Evolutionary conservation across 2,329 filamentous ascomycete genomes (phyloP).

Genomic region (Botryotinia globosa): DNA sequence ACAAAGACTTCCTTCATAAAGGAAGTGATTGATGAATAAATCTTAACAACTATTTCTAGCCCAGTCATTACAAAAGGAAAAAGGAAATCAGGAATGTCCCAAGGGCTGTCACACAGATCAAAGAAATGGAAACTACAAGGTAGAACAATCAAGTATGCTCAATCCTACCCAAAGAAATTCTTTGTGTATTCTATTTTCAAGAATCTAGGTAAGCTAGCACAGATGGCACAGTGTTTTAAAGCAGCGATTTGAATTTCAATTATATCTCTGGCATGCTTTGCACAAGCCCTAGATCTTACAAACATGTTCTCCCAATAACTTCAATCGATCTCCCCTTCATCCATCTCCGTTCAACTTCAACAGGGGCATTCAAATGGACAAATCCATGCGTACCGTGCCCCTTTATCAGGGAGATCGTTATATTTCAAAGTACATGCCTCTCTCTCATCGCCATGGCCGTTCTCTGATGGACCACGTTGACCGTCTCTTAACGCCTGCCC

Average conservation of each 20-base stretch:
- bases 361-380: neutral
- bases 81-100: neutral
- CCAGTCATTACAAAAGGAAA: neutral
- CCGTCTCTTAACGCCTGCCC: neutral
- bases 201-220: too few species aligned
- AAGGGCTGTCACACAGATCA: neutral
- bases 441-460: neutral
- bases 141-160: neutral
- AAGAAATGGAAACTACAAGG: neutral
- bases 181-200: neutral
- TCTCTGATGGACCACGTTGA: neutral
- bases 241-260: neutral
- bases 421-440: neutral
- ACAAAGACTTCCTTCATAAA: neutral
- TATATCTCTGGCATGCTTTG: neutral
- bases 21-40: neutral
- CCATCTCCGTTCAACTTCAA: neutral
- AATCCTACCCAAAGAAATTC: neutral
- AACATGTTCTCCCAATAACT: neutral
- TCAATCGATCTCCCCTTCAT: neutral
- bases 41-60: neutral
- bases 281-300: neutral
- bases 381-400: constrained; percentile 1
- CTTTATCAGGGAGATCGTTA: neutral
- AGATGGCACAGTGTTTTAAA: neutral